These are phyloP conservation scores for Exophiala bonariae DNA, from an alignment of 2,329 filamentous ascomycete genomes.

Conservation along the genomic window DNA sequence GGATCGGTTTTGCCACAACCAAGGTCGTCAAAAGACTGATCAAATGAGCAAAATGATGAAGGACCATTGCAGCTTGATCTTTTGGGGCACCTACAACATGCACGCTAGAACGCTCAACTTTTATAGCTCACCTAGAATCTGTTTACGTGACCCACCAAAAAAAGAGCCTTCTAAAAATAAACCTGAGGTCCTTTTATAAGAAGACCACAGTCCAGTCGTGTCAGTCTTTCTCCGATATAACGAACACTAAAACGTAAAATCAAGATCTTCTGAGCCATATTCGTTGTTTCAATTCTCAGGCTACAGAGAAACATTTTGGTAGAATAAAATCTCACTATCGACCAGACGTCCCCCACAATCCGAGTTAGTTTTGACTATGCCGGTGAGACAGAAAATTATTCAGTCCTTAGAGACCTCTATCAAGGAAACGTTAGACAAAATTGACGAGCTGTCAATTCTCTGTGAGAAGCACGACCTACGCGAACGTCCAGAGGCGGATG, in stretches of 20 bases:
- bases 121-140: not conserved
- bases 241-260: not conserved
- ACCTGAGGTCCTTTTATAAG: too few relatives aligned
- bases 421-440: not conserved
- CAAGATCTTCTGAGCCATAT: not conserved
- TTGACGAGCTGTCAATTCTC: not conserved
- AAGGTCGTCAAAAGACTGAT: too few relatives aligned
- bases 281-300: not conserved
- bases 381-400: not conserved
- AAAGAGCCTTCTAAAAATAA: not conserved
- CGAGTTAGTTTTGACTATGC: not conserved
- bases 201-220: not conserved
- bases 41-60: too few relatives aligned
- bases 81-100: too few relatives aligned
- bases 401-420: not conserved
- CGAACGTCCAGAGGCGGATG: slow-evolving; percentile 2
- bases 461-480: not conserved
- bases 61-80: too few relatives aligned
- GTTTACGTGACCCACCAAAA: not conserved
- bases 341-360: too few relatives aligned
- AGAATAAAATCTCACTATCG: too few relatives aligned
- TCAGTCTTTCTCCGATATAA: not conserved
- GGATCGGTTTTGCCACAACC: too few relatives aligned
- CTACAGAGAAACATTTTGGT: not conserved
- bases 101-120: too few relatives aligned